Conservation (phyloP, 805 yeast species). For the Ogataea pilisensis region DNA sequence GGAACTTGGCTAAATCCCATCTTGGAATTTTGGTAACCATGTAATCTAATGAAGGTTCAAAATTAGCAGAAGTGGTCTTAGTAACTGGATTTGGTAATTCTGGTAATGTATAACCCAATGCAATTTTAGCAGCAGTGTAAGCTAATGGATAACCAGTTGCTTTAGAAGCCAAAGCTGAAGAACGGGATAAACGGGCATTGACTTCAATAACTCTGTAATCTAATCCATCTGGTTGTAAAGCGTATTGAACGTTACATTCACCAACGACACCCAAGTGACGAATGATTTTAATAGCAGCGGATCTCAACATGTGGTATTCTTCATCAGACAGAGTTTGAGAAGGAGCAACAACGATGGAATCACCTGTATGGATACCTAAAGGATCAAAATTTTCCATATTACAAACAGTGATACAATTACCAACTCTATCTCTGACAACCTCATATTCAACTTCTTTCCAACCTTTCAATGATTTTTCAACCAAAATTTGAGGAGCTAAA, state of each 20-base stretch:
- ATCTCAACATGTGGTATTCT: conserved; percentile 95
- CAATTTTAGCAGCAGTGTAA: conserved; percentile 95
- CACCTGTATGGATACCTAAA: conserved; percentile 98
- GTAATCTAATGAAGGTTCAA: conserved; percentile 96
- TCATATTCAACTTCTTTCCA: conserved; percentile 99
- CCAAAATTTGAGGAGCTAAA: conserved; percentile 91
- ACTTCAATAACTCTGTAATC: conserved; percentile 98
- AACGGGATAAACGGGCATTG: conserved; percentile 94
- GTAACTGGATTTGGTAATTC: conserved; percentile 93
- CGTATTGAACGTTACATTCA: conserved; percentile 98
- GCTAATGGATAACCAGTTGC: conserved; percentile 99
- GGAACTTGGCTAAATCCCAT: conserved; percentile 97
- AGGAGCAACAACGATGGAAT: conserved; percentile 97
- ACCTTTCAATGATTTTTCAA: conserved; percentile 96
- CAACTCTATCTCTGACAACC: conserved; percentile 96
- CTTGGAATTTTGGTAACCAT: conserved; percentile 97
- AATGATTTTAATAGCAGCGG: conserved; percentile 95
- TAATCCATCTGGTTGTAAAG: conserved; percentile 86
- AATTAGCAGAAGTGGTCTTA: conserved; percentile 89
- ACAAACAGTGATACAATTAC: conserved; percentile 98
- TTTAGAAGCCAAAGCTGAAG: conserved; percentile 98
- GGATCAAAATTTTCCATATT: conserved; percentile 99
- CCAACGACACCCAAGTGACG: conserved; percentile 98
- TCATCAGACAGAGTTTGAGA: conserved; percentile 96
- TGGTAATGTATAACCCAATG: conserved; percentile 85